Base-by-base conservation (phyloP, 371 early-diverging fungal genomes). In the Smittium mucronatum region DNA sequence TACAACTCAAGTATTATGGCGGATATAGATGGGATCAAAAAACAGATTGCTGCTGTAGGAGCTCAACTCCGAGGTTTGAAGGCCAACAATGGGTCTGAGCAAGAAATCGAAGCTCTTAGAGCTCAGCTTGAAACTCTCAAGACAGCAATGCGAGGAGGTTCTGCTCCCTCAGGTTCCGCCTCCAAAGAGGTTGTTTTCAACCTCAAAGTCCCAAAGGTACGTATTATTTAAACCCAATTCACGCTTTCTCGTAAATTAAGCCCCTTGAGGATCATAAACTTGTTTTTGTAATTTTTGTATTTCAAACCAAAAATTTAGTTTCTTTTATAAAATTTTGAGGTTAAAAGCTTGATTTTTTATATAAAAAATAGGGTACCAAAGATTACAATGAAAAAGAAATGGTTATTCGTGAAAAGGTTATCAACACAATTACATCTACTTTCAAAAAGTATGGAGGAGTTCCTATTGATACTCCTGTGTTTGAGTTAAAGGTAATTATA, bases 381-480 rank as follows among this genome's bases (percentile, higher is more conserved):
- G 99, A 99, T 83, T 97, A 93, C 75, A 85, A 82, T 65, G 93
- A 93, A 64, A 88, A 89, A 74, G 99, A 99, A 73, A 95, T 95
- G 92, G 89, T 94, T 25, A 80, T 97, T 70, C 87, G 99, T 36
- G 92, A 97, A 75, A 78, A 88, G 70, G 92, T 99, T 58, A 94
- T 98, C 72, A 77, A 82, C 15, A 94, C 89, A 28, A 93, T 95
- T 70, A 89, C 84, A 64, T 69, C 72, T 1, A 87, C 97, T 15
- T 99, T 98, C 81, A 92, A 95, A 77, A 86, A 86, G 70, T 97
- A 99, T 82, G 98, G 99, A 60, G 99, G 91, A 36, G 92, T 97
- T 36, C 93, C 97, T 0, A 96, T 99, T 70, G 99, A 99, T 71
- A 99, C 99, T 0, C 99, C 99, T 11, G 98, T 97, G 34, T 99